Evolutionary conservation across 2,329 filamentous ascomycete species (phyloP), one percentile per base, ranked within the genome.

Genomic region (Ophiostoma perfectum): DNA sequence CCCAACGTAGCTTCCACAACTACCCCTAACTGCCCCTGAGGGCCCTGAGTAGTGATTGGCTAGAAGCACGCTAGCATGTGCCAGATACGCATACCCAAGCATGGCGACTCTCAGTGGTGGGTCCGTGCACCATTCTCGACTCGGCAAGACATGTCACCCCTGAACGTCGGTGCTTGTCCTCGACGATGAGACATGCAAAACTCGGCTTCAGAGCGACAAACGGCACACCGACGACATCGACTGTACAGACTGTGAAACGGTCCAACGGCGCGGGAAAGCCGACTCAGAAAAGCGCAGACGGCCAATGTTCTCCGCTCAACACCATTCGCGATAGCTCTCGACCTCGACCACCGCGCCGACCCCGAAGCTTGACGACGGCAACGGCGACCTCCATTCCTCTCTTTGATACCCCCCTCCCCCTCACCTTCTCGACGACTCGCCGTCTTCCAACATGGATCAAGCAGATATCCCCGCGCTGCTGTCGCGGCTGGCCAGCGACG

Each of bases 381-480:
- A 60, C 27, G 27, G 42, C 42, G 42, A 52, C 47, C 12, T 52
- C 11, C 16, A 52, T 16, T 7, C 18, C 58, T 39, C 27, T 62
- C 38, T 5, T 39, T 18, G 16, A 18, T 4, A n/a, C 52, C 12
- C n/a, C 14, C 27, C 62, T 52, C 47, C 38, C 42, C 38, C 47
- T 18, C 42, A 27, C n/a, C n/a, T 18, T 12, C 47, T 27, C 49
- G 49, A 55, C 49, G 27, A 27, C 58, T 16, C 42, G 27, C 27
- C 27, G 27, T 27, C 27, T 27, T 52, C 18, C 70, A 74, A 71
- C 71, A 87, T 89, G 87, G 87, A 89, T 75, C 86, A 88, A 79
- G 85, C 85, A 74, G 87, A 89, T 73, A 87, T 89, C 73, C 87
- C 87, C 65, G 84, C 84, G 77, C 83, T 89, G 73, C 81, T 89